These are phyloP conservation scores for Plectranthus barbatus DNA, from an alignment of 257 asterid genomes.

Conservation along the genomic window DNA sequence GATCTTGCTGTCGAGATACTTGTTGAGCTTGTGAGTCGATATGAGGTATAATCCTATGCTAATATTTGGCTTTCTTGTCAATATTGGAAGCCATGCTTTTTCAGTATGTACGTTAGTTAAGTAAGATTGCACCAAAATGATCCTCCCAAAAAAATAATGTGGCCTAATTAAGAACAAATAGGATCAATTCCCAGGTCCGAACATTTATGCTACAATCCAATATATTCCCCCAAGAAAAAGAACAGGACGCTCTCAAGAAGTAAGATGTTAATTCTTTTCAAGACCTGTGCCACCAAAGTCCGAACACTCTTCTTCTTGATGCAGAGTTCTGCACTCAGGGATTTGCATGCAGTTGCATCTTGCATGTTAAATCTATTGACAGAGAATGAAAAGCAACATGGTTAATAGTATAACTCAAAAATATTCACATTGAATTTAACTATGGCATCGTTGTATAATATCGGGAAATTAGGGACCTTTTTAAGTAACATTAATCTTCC, in stretches of 20 bases:
- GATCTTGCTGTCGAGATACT: conserved; percentile 81
- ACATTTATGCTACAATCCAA: too few species aligned
- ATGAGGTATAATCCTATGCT: conserved; percentile 54
- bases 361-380: not conserved
- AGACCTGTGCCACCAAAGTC: not conserved
- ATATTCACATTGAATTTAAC: not conserved
- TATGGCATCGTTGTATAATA: not conserved
- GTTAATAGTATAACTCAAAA: not conserved
- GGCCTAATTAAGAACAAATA: conserved; percentile 5
- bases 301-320: not conserved
- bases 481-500: not conserved
- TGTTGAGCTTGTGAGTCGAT: conserved; percentile 67
- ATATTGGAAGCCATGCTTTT: not conserved
- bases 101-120: not conserved
- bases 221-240: not conserved
- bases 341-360: not conserved
- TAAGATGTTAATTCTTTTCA: not conserved
- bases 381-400: not conserved
- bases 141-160: not conserved
- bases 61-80: conserved; percentile 4
- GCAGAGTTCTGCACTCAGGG: not conserved
- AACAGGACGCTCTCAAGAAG: not conserved
- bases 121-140: not conserved
- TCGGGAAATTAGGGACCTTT: not conserved
- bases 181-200: not conserved